Evolutionary conservation across 495 filamentous ascomycete genomes (phyloP).

Genomic region (Parathielavia hyrcaniae): DNA sequence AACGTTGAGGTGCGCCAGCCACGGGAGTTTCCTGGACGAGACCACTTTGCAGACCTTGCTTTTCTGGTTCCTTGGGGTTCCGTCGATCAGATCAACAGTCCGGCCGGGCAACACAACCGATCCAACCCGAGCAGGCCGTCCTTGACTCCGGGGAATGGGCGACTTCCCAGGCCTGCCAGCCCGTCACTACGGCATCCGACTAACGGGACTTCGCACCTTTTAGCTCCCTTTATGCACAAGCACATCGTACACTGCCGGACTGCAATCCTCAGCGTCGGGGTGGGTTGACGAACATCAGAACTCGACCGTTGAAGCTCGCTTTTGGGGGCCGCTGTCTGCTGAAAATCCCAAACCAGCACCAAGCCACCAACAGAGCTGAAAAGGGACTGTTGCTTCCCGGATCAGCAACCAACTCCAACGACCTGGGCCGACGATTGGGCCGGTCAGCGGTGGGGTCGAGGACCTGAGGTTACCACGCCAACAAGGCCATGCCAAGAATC

Average conservation of each 20-base stretch:
- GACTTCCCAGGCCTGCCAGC: background rate
- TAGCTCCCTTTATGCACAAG: no score
- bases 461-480: slow-evolving; percentile 2
- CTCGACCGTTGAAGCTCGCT: background rate
- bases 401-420: slow-evolving; percentile 6
- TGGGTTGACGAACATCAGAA: no score
- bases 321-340: background rate
- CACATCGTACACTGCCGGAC: no score
- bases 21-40: slow-evolving; percentile 15
- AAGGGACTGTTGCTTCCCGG: slow-evolving; percentile 10
- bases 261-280: no score
- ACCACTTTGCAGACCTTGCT: slow-evolving; percentile 13
- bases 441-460: slow-evolving; percentile 11
- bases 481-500: slow-evolving; percentile 8
- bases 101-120: slow-evolving; percentile 8
- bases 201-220: no score
- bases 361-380: background rate
- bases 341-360: background rate
- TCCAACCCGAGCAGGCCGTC: background rate
- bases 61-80: background rate
- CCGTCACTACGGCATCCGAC: no score
- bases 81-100: background rate
- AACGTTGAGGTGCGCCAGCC: background rate
- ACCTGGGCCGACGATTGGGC: slow-evolving; percentile 5
- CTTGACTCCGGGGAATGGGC: background rate